phyloP scores from a whole-genome alignment of 768 basidiomycete genomes.

The Stropharia rugosoannulata region DNA sequence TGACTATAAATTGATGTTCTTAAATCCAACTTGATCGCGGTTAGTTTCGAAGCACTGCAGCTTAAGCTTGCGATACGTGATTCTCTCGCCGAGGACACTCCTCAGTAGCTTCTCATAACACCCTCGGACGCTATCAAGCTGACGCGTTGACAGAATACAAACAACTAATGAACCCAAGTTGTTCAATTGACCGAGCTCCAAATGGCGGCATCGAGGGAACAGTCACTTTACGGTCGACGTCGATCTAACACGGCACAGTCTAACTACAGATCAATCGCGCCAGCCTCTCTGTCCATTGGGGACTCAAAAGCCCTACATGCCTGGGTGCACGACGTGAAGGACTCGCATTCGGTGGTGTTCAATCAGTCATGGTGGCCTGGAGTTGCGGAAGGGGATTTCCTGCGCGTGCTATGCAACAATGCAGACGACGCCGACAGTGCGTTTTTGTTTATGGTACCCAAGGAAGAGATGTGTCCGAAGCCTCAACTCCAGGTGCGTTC shows the following conservation, averaged over 20 bases:
- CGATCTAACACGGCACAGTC: conserved; percentile 79
- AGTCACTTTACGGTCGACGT: conserved; percentile 64
- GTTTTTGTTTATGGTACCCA: conserved; percentile 67
- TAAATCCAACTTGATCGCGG: no score
- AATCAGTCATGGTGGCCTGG: conserved; percentile 81
- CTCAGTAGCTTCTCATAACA: background rate
- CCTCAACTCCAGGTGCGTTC: conserved; percentile 64
- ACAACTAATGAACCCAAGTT: background rate
- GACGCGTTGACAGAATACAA: background rate
- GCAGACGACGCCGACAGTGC: conserved; percentile 37
- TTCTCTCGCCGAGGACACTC: no score
- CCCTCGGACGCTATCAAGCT: background rate
- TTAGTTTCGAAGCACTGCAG: no score
- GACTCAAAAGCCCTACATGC: conserved; percentile 62
- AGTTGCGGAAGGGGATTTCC: conserved; percentile 71
- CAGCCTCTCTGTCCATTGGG: conserved; percentile 47
- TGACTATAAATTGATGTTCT: no score
- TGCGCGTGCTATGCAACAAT: conserved; percentile 50
- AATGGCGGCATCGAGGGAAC: conserved; percentile 64
- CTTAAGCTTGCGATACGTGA: background rate
- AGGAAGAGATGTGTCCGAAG: conserved; percentile 59
- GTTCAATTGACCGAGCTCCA: background rate
- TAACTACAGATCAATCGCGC: conserved; percentile 45
- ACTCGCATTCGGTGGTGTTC: conserved; percentile 57
- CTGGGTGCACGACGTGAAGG: conserved; percentile 76